Conservation (phyloP, 1,284 basidiomycete genomes). For the Austropuccinia psidii region DNA sequence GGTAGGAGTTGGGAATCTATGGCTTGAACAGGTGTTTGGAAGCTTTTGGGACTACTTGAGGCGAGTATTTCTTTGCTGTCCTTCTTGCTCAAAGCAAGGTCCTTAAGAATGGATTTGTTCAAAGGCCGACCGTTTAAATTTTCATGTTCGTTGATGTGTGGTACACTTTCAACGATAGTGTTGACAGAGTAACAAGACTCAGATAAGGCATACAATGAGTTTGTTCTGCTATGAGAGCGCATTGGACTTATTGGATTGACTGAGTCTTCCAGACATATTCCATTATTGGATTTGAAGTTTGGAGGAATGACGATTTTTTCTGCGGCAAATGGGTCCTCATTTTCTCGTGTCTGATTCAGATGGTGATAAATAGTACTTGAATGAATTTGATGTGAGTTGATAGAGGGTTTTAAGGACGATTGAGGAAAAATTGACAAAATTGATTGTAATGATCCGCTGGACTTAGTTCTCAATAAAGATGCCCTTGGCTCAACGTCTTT, state of each 20-base stretch:
- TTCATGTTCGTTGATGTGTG: too few species aligned
- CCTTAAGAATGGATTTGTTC: too few species aligned
- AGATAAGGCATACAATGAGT: constrained; percentile 7
- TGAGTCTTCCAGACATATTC: constrained; percentile 8
- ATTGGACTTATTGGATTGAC: constrained; percentile 3
- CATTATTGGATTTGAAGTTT: not conserved
- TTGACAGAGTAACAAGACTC: constrained; percentile 25
- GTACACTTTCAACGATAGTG: constrained; percentile 11
- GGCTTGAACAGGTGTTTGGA: not conserved
- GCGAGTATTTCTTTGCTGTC: too few species aligned
- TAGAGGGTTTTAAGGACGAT: not conserved
- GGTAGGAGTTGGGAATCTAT: not conserved
- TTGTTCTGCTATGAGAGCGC: not conserved
- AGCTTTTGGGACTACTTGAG: not conserved
- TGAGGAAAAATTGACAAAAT: not conserved
- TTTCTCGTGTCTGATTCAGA: not conserved
- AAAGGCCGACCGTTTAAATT: not conserved
- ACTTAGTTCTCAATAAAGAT: too few species aligned
- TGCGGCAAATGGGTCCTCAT: constrained; percentile 13
- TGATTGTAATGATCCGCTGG: too few species aligned
- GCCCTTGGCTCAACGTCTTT: too few species aligned
- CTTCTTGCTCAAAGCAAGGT: too few species aligned
- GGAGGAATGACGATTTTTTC: constrained; percentile 4
- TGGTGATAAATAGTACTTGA: constrained; percentile 9
- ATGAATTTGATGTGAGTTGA: constrained; percentile 1